Evolutionary conservation across 73 alveolate genomes (phyloP), one percentile per base, ranked within the genome.

Genomic region (Uronychia setigera): DNA sequence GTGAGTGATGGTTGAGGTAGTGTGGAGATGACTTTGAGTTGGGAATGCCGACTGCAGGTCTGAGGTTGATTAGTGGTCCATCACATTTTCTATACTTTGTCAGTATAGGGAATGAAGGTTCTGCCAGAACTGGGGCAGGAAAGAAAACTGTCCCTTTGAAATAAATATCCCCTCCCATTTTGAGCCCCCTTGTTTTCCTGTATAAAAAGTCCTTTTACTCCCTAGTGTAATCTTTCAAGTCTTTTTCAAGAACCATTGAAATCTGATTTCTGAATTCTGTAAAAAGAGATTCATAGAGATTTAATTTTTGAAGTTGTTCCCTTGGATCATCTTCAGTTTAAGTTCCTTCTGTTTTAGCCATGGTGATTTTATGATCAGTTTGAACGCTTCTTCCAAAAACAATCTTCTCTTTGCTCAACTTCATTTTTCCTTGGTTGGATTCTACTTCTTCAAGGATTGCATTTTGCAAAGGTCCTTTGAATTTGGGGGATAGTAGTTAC

Each of bases 381-480:
- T 46, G 19, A 11, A 19, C 19, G 5, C n/a, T 46, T 46, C 67
- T 5, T 46, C 67, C 67, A 46, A 46, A 46, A 11, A 46, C 67
- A 46, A 46, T 46, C 67, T 46, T 46, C 19, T 46, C 67, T 46
- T 46, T 46, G 19, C 19, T 46, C 67, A 19, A n/a, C n/a, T 46
- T 11, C n/a, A 46, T 46, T 46, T 46, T 46, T 5, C 67, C 67
- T 11, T 46, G 67, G 67, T 46, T 19, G 19, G n/a, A n/a, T n/a
- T n/a, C n/a, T n/a, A n/a, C n/a, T n/a, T n/a, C n/a, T n/a, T n/a
- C n/a, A n/a, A n/a, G n/a, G n/a, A n/a, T n/a, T n/a, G n/a, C n/a
- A n/a, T n/a, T n/a, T n/a, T n/a, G 67, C 19, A 46, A 46, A 46
- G 67, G 67, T 46, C 67, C 67, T 46, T 46, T 46, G 67, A 46